Percentiles rank a stretch among this genome's conserved stretches.
Conservation (phyloP, 139 green algal genomes). For the Gonium pectorale region DNA sequence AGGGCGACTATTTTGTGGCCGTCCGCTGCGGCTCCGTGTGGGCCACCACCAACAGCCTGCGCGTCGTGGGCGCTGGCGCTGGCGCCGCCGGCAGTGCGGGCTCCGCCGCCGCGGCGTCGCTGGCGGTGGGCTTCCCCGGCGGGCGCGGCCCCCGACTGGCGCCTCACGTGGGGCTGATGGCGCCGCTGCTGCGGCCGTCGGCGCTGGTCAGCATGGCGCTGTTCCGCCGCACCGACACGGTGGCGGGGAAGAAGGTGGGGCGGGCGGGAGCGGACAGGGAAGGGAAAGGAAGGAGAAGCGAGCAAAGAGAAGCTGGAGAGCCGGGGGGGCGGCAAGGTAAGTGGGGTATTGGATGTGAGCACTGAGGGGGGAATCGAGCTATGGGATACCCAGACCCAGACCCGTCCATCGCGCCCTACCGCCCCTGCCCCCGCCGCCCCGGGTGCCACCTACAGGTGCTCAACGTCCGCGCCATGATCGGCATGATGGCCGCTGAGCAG, state of each 20-base stretch:
- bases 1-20: slow-evolving; percentile 22
- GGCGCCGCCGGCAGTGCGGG: not conserved
- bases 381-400: too few relatives aligned
- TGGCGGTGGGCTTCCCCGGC: not conserved
- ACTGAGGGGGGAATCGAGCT: too few relatives aligned
- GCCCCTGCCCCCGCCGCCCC: not conserved
- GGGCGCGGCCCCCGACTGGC: slow-evolving; percentile 5
- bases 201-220: slow-evolving; percentile 20
- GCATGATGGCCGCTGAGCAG: slow-evolving; percentile 33
- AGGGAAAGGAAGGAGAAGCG: too few relatives aligned
- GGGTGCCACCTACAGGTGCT: not conserved
- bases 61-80: not conserved
- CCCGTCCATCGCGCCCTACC: too few relatives aligned
- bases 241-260: slow-evolving; percentile 38
- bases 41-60: not conserved
- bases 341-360: too few relatives aligned
- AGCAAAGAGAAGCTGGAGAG: too few relatives aligned
- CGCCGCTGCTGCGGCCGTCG: slow-evolving; percentile 27
- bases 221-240: slow-evolving; percentile 8
- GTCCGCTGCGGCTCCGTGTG: slow-evolving; percentile 14
- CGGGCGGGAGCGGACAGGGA: not conserved
- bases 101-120: not conserved
- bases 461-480: slow-evolving; percentile 39
- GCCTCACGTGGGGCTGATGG: slow-evolving; percentile 11
- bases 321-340: too few relatives aligned